phyloP scores from a whole-genome alignment of 202 grass and related monocot species.

The Carex arenaria region DNA sequence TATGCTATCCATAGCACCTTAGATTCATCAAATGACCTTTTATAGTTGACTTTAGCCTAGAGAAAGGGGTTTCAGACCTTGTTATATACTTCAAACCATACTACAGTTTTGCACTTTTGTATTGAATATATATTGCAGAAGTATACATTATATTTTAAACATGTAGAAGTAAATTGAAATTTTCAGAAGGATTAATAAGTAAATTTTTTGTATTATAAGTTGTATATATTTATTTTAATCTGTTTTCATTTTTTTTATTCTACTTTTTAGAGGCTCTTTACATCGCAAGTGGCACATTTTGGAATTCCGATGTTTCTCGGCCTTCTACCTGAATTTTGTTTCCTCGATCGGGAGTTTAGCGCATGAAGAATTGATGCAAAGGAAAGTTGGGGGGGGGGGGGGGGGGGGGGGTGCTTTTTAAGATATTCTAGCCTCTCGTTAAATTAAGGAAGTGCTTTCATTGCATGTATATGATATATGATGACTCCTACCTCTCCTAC shows the following conservation, averaged over 20 bases:
- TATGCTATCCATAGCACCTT: no score
- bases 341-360: constrained; percentile 38
- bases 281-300: neutral
- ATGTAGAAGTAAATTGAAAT: neutral
- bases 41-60: neutral
- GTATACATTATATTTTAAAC: neutral
- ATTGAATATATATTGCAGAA: no score
- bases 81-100: neutral
- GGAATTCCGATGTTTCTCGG: neutral
- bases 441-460: constrained; percentile 15
- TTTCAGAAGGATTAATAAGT: neutral
- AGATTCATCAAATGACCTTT: neutral
- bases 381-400: constrained; percentile 6
- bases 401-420: neutral
- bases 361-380: constrained; percentile 36
- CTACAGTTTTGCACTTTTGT: no score
- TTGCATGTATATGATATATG: constrained; percentile 30
- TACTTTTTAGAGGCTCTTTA: constrained; percentile 2
- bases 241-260: neutral
- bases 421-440: neutral
- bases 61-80: neutral
- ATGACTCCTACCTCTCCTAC: neutral
- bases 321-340: constrained; percentile 21
- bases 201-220: neutral
- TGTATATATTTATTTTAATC: neutral